Evolutionary conservation across 805 yeast genomes (phyloP).

Genomic region (Schwanniomyces pseudopolymorphus): DNA sequence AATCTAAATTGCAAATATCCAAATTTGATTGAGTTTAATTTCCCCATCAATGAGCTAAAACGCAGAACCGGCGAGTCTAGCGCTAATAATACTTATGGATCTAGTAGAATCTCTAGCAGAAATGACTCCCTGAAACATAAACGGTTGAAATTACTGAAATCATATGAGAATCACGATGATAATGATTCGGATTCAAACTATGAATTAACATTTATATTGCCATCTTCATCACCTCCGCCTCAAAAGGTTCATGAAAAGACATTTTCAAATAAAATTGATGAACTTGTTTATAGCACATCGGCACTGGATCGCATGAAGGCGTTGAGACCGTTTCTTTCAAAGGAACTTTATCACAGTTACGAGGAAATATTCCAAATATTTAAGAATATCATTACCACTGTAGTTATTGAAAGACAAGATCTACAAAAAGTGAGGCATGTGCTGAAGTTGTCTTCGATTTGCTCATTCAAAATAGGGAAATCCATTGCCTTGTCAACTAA

Average conservation of each 20-base stretch:
- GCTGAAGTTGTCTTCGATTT: slow-evolving; percentile 19
- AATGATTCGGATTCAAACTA: slow-evolving; percentile 3
- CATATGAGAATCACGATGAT: background rate
- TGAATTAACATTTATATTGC: slow-evolving; percentile 1
- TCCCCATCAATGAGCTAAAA: slow-evolving; percentile 1
- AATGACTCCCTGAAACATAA: background rate
- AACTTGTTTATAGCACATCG: slow-evolving; percentile 11
- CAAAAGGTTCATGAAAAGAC: background rate
- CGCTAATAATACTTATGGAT: background rate
- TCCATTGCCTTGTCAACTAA: slow-evolving; percentile 33
- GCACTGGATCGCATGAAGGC: slow-evolving; percentile 22
- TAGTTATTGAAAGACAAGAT: slow-evolving; percentile 3
- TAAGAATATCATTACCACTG: slow-evolving; percentile 21
- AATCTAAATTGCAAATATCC: slow-evolving; percentile 29
- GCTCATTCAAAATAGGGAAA: slow-evolving; percentile 29
- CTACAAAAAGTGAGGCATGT: background rate
- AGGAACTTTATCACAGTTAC: slow-evolving; percentile 28
- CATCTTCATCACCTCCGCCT: background rate
- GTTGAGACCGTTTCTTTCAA: slow-evolving; percentile 23
- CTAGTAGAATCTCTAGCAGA: background rate
- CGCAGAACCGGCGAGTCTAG: background rate
- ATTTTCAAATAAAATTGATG: slow-evolving; percentile 1
- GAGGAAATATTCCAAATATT: slow-evolving; percentile 31
- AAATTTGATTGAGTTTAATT: slow-evolving; percentile 11
- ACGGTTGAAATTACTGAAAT: background rate